Evolutionary conservation across 73 alveolate genomes (phyloP).

Genomic region (Paramecium pentaurelia): DNA sequence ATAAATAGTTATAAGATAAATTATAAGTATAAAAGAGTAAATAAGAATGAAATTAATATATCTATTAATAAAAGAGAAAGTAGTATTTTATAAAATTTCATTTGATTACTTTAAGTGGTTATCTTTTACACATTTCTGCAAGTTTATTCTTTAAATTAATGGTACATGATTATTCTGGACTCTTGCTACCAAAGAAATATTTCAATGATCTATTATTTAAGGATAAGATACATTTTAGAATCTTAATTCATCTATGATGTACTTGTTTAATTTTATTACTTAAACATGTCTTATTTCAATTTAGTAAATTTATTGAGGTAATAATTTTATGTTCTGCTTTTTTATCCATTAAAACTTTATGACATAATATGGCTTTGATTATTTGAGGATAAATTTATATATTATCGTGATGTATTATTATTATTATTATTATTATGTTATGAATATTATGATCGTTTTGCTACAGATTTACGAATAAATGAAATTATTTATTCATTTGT

Average conservation of each 20-base stretch:
- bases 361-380: not conserved
- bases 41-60: not conserved
- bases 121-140: slow-evolving; percentile 43
- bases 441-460: not conserved
- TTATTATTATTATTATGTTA: not conserved
- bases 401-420: not conserved
- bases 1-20: slow-evolving; percentile 1
- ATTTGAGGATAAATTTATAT: not conserved
- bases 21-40: not conserved
- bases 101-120: slow-evolving; percentile 12
- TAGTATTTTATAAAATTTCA: not conserved
- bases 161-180: slow-evolving; percentile 31
- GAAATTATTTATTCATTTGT: not conserved
- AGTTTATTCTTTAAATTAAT: slow-evolving; percentile 10
- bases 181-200: not conserved
- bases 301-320: not conserved
- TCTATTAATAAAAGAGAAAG: not conserved
- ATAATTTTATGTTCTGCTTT: slow-evolving; percentile 4
- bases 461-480: not conserved
- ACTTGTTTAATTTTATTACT: not conserved
- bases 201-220: not conserved
- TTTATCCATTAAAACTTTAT: not conserved
- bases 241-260: not conserved
- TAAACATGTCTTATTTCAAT: not conserved
- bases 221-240: not conserved